Base-by-base conservation (phyloP, 139 green algal species). In the Chlamydomonas eustigma region DNA sequence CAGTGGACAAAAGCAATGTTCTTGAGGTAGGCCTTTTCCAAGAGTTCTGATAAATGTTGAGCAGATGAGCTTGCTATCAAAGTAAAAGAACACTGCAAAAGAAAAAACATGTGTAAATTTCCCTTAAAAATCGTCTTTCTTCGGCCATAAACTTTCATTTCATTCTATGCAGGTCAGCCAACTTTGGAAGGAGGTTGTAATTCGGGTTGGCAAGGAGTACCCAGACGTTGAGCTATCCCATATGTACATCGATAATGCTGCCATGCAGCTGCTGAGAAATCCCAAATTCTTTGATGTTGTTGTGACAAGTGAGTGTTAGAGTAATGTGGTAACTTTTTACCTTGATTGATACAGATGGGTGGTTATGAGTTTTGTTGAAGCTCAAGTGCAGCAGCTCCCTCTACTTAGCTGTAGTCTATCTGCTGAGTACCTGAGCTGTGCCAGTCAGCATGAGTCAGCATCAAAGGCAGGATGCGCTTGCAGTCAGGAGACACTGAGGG, bases 161-260 rank as follows among this genome's bases (percentile, higher is more conserved):
- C 18, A 6, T 32, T 31, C 24, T 33, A 58, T 32, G 36, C 76
- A 87, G 83, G 84, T 95, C 3, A 92, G 79, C 67, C 85, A 93
- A 83, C 84, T 98, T 37, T 97, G 92, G 90, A 92, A 91, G 83
- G 90, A 98, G 76, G 92, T 95, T 50, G 92, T 97, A 1, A 96
- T 84, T 32, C 74, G 80, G 1, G 76, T 95, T 34, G 87, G 76
- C 51, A 77, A 89, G 50, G 88, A 98, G 12, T 99, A 97, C 83
- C 92, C 95, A 4, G 95, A 99, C 64, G 91, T 99, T 34, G 92
- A 98, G 89, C 90, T 99, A 2, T 90, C 83, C 51, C 95, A 99
- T 90, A 98, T 99, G 96, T 98, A 98, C 84, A 90, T 99, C 32
- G 96, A 99, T 92, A 98, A 98, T 80, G 94, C 95, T 31, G 96